Evolutionary conservation across 129 eudicot species (phyloP), one percentile per base, ranked within the genome.

Genomic region (Mikania micrantha): DNA sequence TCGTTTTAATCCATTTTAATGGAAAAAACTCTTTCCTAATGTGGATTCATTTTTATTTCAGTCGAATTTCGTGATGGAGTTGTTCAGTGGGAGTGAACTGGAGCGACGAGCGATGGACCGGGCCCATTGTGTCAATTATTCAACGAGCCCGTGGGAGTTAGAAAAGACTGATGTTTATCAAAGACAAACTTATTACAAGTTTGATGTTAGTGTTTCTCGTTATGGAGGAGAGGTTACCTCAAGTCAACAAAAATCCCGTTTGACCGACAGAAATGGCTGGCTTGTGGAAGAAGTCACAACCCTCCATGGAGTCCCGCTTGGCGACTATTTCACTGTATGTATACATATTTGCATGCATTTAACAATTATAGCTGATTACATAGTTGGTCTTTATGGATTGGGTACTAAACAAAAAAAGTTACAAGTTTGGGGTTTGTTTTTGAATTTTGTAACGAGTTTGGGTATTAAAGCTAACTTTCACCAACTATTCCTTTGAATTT

Each of bases 221-320:
- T 88, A 86, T 44, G 77, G 88, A 84, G 99, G 96, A 67, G 96
- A 93, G 60, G 99, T 93, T 42, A 93, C 96, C 15, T 89, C 90
- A 74, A 82, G 93, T 31, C 99, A 93, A 52, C 99, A 89, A 74
- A 89, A 80, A 66, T 86, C 95, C 35, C 83, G 85, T 29, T 91
- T 93, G 44, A 59, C 83, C 7, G 87, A 85, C 50, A 86, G 72
- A 85, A 82, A 73, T 24, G 96, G 93, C 48, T 93, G 96, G 99
- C 90, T 89, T 32, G 80, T 93, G 45, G 99, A 93, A 79, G 99
- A 93, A 74, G 86, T 93, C 73, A 84, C 89, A 78, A 93, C 99
- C 5, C 95, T 93, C 56, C 99, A 93, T 49, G 99, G 96, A 78
- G 81, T 93, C 67, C 99, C 99, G 9, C 84, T 93, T 27, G 88